These are phyloP conservation scores for Tricladium varicosporioides DNA, from an alignment of 2,329 filamentous ascomycete species.

Conservation along the genomic window DNA sequence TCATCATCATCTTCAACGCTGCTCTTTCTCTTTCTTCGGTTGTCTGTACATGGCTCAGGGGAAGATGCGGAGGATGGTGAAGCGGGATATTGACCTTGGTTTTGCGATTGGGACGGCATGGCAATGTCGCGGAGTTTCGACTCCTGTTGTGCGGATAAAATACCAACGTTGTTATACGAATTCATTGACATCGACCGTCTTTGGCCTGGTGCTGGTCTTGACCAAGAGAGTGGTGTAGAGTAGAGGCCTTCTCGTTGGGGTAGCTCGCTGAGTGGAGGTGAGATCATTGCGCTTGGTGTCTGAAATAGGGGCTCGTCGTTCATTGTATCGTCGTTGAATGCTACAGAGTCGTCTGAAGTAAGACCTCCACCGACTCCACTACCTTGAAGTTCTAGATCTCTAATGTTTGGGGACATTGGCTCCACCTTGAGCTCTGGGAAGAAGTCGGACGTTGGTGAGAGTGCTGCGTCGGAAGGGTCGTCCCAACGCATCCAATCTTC, in stretches of 20 bases:
- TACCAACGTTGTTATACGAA: constrained; percentile 4
- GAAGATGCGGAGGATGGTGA: constrained; percentile 42
- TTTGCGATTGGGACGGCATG: constrained; percentile 50
- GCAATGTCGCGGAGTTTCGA: constrained; percentile 56
- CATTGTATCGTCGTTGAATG: constrained; percentile 28
- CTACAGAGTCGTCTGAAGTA: constrained; percentile 21
- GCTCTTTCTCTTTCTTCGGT: constrained; percentile 41
- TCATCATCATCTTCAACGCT: constrained; percentile 34
- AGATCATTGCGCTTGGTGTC: constrained; percentile 14
- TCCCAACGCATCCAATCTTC: constrained; percentile 35
- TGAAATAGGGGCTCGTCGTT: constrained; percentile 29
- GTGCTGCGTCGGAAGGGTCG: constrained; percentile 26
- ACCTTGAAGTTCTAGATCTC: constrained; percentile 23
- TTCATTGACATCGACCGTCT: background rate
- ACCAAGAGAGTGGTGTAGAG: constrained; percentile 30
- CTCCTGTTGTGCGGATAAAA: constrained; percentile 26
- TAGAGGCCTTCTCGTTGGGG: constrained; percentile 24
- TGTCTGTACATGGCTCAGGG: constrained; percentile 39
- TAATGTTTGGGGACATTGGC: constrained; percentile 27
- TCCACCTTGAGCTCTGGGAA: constrained; percentile 31
- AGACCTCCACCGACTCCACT: constrained; percentile 15
- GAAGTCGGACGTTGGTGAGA: constrained; percentile 29
- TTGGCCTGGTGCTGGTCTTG: constrained; percentile 16
- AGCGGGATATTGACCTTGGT: constrained; percentile 34
- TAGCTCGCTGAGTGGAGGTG: constrained; percentile 13